Base-by-base conservation (phyloP, 2,329 filamentous ascomycete species). In the Leptographium flavum region DNA sequence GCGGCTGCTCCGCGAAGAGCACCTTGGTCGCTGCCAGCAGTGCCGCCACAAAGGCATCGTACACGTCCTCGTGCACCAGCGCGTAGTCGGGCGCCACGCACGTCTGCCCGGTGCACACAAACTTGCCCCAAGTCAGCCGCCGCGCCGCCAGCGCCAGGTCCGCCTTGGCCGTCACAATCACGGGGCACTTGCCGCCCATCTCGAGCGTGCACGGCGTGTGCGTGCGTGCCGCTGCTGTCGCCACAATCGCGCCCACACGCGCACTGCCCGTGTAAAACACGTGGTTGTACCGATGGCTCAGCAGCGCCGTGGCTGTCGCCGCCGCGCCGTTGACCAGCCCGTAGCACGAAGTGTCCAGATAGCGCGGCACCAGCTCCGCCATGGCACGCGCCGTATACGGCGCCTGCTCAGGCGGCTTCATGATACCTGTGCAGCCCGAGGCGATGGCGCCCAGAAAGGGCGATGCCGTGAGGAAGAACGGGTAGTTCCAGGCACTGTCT, bases 231-330 rank as follows among this genome's bases (percentile, higher is more conserved):
- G 68, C 67, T 5, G 65, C 64, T 1, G 52, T 50, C 42, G 58
- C 54, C 15, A 70, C 54, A 13, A 63, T 57, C 22, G 58, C 59
- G 8, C 55, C 67, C 14, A 68, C 56, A 15, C 50, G 55, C 10
- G 58, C 54, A 1, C 61, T 64, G 1, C 67, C 67, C 0, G 66
- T 70, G 51, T 64, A 70, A 56, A 69, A 70, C 38, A 70, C 65
- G 46, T 67, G 61, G 49, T 68, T 57, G 48, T 62, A 69, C 42
- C 58, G 60, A 9, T 58, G 53, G 27, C 61, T 53, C 1, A 69
- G 57, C 3, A 69, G 53, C 4, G 52, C 48, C 35, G 60, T 69
- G 49, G 66, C 63, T 3, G 50, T 49, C 0, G 64, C 57, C 0
- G 62, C 64, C 2, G 59, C 65, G 13, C 33, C 42, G 32, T 36